phyloP scores from a whole-genome alignment of 441 rosid genomes.

The Raphanus hybrid region DNA sequence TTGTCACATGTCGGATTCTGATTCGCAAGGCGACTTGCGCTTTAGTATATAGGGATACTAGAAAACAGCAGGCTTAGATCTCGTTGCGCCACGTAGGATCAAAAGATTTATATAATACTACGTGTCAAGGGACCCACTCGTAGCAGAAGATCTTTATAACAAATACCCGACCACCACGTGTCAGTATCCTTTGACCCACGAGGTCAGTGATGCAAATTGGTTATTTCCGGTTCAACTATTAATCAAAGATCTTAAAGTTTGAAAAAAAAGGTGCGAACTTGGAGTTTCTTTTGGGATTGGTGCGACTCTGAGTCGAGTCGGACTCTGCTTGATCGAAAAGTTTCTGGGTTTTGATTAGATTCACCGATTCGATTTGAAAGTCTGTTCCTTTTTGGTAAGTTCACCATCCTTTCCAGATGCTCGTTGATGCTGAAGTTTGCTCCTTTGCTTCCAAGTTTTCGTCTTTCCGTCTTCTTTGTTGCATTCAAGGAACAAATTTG shows the following conservation, averaged over 20 bases:
- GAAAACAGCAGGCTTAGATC: neutral
- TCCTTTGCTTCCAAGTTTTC: neutral
- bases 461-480: neutral
- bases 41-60: too few relatives aligned
- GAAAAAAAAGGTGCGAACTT: constrained; percentile 10
- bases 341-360: constrained; percentile 22
- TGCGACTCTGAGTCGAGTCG: constrained; percentile 25
- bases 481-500: neutral
- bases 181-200: neutral
- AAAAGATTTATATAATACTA: too few relatives aligned
- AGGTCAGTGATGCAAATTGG: neutral
- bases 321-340: constrained; percentile 14
- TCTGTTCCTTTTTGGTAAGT: constrained; percentile 24
- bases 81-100: too few relatives aligned
- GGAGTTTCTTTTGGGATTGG: constrained; percentile 16
- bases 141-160: too few relatives aligned
- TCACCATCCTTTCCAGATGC: neutral
- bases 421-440: neutral
- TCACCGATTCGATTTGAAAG: constrained; percentile 20
- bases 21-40: too few relatives aligned
- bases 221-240: neutral
- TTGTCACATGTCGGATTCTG: too few relatives aligned
- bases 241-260: neutral
- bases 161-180: too few relatives aligned
- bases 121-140: too few relatives aligned